Conservation (phyloP, 1,284 basidiomycete genomes). For the Coniferiporia weirii region DNA sequence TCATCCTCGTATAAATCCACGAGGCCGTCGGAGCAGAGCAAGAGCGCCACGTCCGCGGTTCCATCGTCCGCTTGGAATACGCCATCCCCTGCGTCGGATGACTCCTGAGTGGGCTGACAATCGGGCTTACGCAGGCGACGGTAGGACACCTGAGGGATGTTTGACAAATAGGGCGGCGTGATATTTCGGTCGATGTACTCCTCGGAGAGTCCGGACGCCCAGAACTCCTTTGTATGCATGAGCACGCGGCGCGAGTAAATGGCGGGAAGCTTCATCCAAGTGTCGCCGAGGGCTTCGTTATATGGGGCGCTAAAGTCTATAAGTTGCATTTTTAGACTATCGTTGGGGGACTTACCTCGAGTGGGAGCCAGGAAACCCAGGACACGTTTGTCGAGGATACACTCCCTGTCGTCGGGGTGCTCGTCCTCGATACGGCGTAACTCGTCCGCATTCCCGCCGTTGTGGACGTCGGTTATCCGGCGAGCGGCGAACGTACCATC, state of each 20-base stretch:
- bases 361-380: conserved; percentile 63
- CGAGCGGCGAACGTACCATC: conserved; percentile 37
- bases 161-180: conserved; percentile 58
- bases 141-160: conserved; percentile 47
- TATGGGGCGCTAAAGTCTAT: not conserved
- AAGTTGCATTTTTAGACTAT: conserved; percentile 3
- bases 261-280: conserved; percentile 55
- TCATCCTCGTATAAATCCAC: conserved; percentile 44
- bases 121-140: conserved; percentile 16
- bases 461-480: conserved; percentile 50
- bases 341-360: conserved; percentile 39
- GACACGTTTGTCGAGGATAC: conserved; percentile 47
- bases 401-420: conserved; percentile 51
- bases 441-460: conserved; percentile 46
- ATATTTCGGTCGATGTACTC: conserved; percentile 42
- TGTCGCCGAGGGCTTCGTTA: conserved; percentile 54
- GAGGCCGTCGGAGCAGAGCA: conserved; percentile 57
- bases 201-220: conserved; percentile 29
- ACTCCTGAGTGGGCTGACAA: not conserved
- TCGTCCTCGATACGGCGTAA: conserved; percentile 42
- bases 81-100: conserved; percentile 4
- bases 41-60: conserved; percentile 28
- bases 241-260: conserved; percentile 52
- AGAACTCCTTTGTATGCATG: conserved; percentile 44
- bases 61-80: not conserved